Base-by-base conservation (phyloP, 306 rosid species). In the Begonia fuchsioides region DNA sequence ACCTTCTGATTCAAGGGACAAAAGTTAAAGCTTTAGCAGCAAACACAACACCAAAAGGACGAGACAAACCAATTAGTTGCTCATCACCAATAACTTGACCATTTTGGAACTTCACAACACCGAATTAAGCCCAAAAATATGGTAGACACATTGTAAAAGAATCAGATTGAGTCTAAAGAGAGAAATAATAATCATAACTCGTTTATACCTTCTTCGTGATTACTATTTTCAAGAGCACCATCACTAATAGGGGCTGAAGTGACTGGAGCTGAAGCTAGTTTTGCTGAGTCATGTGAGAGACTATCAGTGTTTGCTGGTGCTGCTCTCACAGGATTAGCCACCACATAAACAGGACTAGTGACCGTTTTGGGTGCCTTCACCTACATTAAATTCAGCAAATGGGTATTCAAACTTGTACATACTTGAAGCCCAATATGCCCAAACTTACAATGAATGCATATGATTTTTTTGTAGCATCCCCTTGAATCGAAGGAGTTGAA, bases 391-490 rank as follows among this genome's bases (percentile, higher is more conserved):
- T 20, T 44, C 53, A 63, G 68, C 20, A 68, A 45, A 52, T 56
- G 32, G 2, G 35, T 26, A 8, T 26, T 26, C 8, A 8, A 5
- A 26, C 35, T 26, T 26, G 35, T 26, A 26, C 1, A 26, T 26
- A 2, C 35, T 26, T 26, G 7, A 20, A 26, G 7, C 35, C 35
- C 35, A 26, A 26, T 26, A 26, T 26, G 35, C 35, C 7, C 7
- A 46, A 50, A 81, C 98, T 65, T 72, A 92, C 96, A 64, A 92
- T 92, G 38, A 81, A 71, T 10, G 98, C 98, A 77, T 92, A 85
- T 50, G 98, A 81, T 57, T 70, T 63, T 68, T 47, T 92, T 26
- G 81, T 85, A 39, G 70, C 80, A 62, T 79, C 94, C 53, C 82
- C 94, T 78, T 58, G 87, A 45, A 61, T 40, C 39, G 71, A 73